Evolutionary conservation across 345 rosid species (phyloP).

Genomic region (Salix suchowensis): DNA sequence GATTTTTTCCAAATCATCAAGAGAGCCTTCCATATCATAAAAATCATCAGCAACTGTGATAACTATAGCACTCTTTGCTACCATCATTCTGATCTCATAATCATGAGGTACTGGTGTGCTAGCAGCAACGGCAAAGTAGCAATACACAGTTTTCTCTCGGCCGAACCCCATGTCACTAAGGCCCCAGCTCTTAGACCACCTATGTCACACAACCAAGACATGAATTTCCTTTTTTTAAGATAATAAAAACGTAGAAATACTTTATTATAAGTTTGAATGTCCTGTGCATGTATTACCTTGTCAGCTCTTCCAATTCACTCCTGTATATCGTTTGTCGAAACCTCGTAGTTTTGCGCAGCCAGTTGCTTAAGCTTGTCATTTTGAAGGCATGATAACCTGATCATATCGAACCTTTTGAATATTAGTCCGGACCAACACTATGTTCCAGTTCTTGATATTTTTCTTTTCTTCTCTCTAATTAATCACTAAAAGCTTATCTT

Average conservation of each 20-base stretch:
- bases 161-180: constrained; percentile 58
- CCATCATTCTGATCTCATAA: constrained; percentile 27
- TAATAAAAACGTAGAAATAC: no score
- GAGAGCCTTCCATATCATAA: constrained; percentile 50
- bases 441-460: neutral
- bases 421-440: neutral
- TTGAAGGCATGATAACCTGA: constrained; percentile 36
- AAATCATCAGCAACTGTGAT: constrained; percentile 68
- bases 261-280: no score
- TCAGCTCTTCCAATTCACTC: constrained; percentile 42
- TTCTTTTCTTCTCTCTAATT: neutral
- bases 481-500: neutral
- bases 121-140: constrained; percentile 49
- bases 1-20: constrained; percentile 42
- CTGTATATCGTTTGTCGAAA: constrained; percentile 42
- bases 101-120: constrained; percentile 35
- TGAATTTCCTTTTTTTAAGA: neutral
- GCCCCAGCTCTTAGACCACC: constrained; percentile 51
- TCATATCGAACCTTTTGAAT: neutral
- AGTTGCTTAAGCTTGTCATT: constrained; percentile 37
- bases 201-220: constrained; percentile 9
- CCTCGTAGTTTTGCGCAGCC: constrained; percentile 34
- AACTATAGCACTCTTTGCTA: constrained; percentile 43
- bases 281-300: constrained; percentile 24
- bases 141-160: constrained; percentile 54